These are phyloP conservation scores for Boletus tomentosulus DNA, from an alignment of 768 basidiomycete species.

Conservation along the genomic window DNA sequence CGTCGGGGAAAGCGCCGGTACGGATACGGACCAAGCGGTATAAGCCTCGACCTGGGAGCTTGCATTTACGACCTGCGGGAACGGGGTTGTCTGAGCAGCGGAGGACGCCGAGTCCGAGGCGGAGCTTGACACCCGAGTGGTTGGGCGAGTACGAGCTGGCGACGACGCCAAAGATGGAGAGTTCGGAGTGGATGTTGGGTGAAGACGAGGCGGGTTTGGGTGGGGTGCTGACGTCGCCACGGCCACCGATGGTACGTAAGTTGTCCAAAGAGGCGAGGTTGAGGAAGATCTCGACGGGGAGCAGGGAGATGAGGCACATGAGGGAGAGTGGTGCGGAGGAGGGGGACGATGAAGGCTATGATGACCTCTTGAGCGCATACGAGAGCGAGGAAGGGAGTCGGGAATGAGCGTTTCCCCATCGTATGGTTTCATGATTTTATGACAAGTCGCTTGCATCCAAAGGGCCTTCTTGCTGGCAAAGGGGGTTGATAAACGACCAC, in stretches of 20 bases:
- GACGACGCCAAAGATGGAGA: constrained; percentile 54
- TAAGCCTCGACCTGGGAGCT: constrained; percentile 41
- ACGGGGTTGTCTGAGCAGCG: constrained; percentile 26
- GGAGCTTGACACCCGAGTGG: constrained; percentile 50
- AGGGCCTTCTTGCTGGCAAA: constrained; percentile 1
- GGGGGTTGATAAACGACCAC: not conserved
- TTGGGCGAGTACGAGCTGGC: constrained; percentile 47
- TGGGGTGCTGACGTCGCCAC: constrained; percentile 20
- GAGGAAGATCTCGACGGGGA: constrained; percentile 47
- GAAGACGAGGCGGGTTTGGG: not conserved
- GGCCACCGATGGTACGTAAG: constrained; percentile 28
- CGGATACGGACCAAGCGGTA: constrained; percentile 54
- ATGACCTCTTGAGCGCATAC: constrained; percentile 74
- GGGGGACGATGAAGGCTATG: constrained; percentile 73
- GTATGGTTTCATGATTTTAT: not conserved
- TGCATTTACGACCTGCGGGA: constrained; percentile 37
- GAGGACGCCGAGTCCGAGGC: constrained; percentile 41
- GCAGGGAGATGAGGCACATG: constrained; percentile 30
- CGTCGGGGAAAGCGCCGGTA: constrained; percentile 33
- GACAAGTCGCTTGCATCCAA: not conserved
- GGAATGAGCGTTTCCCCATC: constrained; percentile 14
- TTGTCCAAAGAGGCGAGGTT: constrained; percentile 29
- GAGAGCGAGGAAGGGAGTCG: constrained; percentile 63
- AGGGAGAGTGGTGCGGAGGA: constrained; percentile 69
- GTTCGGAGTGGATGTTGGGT: constrained; percentile 24